Evolutionary conservation across 148 eudicot species (phyloP).

Genomic region (Suaeda aralocaspica): DNA sequence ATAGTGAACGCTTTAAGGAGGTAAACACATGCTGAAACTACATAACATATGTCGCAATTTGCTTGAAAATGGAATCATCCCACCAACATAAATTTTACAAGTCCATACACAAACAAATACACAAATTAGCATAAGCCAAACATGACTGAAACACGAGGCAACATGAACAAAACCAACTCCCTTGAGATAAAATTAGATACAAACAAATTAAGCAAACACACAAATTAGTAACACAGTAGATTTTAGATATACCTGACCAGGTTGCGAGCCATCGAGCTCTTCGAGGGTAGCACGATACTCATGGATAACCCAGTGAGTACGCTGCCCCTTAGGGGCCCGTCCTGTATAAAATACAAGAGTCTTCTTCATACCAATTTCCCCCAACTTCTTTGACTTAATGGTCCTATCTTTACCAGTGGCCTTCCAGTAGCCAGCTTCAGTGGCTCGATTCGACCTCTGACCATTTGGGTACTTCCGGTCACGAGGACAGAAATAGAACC

Average conservation of each 20-base stretch:
- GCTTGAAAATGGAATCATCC: background rate
- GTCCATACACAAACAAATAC: background rate
- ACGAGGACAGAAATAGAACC: constrained; percentile 94
- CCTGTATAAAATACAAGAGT: constrained; percentile 85
- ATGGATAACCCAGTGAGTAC: constrained; percentile 92
- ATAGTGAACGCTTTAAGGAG: background rate
- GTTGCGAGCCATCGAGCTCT: constrained; percentile 78
- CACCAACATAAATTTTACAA: background rate
- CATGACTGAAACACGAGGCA: background rate
- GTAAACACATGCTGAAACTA: background rate
- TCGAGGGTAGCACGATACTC: constrained; percentile 73
- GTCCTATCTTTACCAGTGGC: constrained; percentile 93
- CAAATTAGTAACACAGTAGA: background rate
- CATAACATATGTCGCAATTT: background rate
- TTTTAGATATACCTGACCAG: constrained; percentile 67
- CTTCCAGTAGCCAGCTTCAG: constrained; percentile 87
- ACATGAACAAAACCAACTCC: background rate
- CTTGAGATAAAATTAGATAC: background rate
- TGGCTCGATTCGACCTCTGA: constrained; percentile 83
- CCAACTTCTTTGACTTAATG: constrained; percentile 46
- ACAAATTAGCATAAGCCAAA: background rate
- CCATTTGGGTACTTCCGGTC: constrained; percentile 95
- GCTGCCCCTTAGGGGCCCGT: constrained; percentile 83
- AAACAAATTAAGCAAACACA: background rate
- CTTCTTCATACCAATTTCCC: constrained; percentile 82